A percentile compares a stretch with the other conserved stretches of the same genome.
phyloP scores from a whole-genome alignment of 306 rosid species.

The Vigna reflexopilosa region DNA sequence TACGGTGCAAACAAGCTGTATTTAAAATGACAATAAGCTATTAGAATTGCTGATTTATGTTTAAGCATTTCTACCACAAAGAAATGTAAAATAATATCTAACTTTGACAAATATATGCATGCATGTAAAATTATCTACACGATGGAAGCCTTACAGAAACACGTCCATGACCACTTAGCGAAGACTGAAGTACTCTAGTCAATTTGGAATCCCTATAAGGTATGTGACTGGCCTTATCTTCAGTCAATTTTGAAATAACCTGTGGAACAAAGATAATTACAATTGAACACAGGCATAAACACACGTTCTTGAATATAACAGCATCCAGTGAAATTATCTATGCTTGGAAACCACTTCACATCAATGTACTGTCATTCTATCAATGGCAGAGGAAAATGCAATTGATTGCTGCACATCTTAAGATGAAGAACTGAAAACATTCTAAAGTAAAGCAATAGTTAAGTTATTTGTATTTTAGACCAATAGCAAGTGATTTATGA shows the following conservation, averaged over 20 bases:
- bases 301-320: slow-evolving; percentile 23
- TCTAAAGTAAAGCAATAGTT: no score
- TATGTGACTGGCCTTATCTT: slow-evolving; percentile 83
- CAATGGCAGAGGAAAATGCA: slow-evolving; percentile 11
- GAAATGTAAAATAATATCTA: slow-evolving; percentile 23
- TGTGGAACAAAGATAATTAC: slow-evolving; percentile 50
- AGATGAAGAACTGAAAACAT: no score
- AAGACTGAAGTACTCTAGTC: slow-evolving; percentile 95
- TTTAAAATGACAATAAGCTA: slow-evolving; percentile 44
- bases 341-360: slow-evolving; percentile 21
- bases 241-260: slow-evolving; percentile 98
- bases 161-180: slow-evolving; percentile 98
- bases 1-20: slow-evolving; percentile 95
- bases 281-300: slow-evolving; percentile 36
- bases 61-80: slow-evolving; percentile 37
- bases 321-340: slow-evolving; percentile 18
- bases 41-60: slow-evolving; percentile 27
- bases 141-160: slow-evolving; percentile 81
- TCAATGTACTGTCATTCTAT: slow-evolving; percentile 17
- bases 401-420: no score
- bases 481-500: background rate
- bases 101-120: slow-evolving; percentile 39
- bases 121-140: slow-evolving; percentile 37
- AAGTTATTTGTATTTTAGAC: no score
- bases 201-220: slow-evolving; percentile 97